phyloP scores from a whole-genome alignment of 2,329 filamentous ascomycete genomes.

The Neonectria hederae region DNA sequence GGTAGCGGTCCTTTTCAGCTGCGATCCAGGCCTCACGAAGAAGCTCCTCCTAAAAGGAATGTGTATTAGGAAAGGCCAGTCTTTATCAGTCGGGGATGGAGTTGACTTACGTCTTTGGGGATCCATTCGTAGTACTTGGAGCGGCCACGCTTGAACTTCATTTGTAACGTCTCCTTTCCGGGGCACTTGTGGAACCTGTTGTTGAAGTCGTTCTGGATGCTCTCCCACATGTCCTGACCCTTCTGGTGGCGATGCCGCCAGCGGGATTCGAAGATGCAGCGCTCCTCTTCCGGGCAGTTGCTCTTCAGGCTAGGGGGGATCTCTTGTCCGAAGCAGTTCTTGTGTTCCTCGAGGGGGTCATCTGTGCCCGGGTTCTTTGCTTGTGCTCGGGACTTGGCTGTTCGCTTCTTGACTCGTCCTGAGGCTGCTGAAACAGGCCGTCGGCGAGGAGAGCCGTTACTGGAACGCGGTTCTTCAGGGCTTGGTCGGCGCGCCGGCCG shows the following conservation, averaged over 20 bases:
- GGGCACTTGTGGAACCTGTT: constrained; percentile 47
- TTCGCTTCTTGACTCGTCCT: constrained; percentile 43
- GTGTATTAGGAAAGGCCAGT: constrained; percentile 15
- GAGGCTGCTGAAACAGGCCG: constrained; percentile 33
- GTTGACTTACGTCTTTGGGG: constrained; percentile 57
- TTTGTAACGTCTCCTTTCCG: constrained; percentile 63
- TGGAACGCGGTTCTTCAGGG: constrained; percentile 35
- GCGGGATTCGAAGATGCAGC: constrained; percentile 60
- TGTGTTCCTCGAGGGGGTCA: constrained; percentile 45
- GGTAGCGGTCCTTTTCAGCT: constrained; percentile 56
- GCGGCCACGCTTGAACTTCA: constrained; percentile 63
- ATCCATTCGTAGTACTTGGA: constrained; percentile 61
- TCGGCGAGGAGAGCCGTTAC: constrained; percentile 43
- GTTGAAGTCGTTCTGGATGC: constrained; percentile 57
- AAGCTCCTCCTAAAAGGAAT: constrained; percentile 49
- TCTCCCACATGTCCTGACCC: constrained; percentile 68
- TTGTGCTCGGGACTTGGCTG: constrained; percentile 29
- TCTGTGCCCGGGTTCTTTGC: constrained; percentile 24
- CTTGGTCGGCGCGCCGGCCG: constrained; percentile 39
- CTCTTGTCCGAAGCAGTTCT: constrained; percentile 48
- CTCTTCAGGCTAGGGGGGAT: constrained; percentile 53
- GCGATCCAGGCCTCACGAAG: constrained; percentile 52
- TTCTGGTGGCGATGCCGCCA: constrained; percentile 56
- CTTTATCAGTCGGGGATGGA: not conserved
- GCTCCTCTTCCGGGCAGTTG: constrained; percentile 58